Percentiles rank a stretch among this genome's conserved stretches.
phyloP scores from a whole-genome alignment of 495 filamentous ascomycete genomes.

The Massariosphaeria phaeospora region DNA sequence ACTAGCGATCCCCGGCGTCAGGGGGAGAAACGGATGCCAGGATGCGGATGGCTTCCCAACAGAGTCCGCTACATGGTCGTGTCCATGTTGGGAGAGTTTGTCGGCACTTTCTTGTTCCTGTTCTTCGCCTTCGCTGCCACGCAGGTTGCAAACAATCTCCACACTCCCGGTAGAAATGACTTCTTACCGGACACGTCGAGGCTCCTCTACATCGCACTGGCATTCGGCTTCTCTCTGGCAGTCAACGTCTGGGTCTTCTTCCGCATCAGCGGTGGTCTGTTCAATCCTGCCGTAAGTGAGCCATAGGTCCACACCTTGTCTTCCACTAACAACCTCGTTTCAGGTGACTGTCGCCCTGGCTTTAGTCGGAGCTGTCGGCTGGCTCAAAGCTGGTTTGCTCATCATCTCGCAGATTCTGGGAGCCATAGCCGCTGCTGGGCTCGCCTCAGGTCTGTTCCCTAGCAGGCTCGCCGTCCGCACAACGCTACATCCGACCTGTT shows the following conservation, averaged over 20 bases:
- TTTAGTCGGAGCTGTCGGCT: slow-evolving; percentile 53
- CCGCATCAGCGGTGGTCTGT: slow-evolving; percentile 70
- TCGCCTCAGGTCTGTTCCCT: slow-evolving; percentile 60
- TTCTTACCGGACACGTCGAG: slow-evolving; percentile 23
- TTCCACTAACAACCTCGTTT: slow-evolving; percentile 5
- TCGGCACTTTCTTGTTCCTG: slow-evolving; percentile 78
- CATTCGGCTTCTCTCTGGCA: slow-evolving; percentile 69
- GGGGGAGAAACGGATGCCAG: slow-evolving; percentile 21
- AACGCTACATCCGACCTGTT: slow-evolving; percentile 52
- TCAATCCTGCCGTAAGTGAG: slow-evolving; percentile 66
- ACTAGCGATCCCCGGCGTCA: slow-evolving; percentile 26
- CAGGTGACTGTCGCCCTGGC: slow-evolving; percentile 57
- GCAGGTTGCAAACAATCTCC: slow-evolving; percentile 62
- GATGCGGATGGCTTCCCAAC: slow-evolving; percentile 33
- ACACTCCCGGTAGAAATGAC: slow-evolving; percentile 9
- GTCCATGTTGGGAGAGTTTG: slow-evolving; percentile 63
- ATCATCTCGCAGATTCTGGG: slow-evolving; percentile 54
- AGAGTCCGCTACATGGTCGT: slow-evolving; percentile 49
- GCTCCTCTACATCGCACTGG: slow-evolving; percentile 65
- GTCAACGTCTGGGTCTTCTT: slow-evolving; percentile 87
- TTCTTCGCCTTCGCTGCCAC: slow-evolving; percentile 77
- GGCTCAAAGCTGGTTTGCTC: slow-evolving; percentile 48
- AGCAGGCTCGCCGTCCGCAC: slow-evolving; percentile 58
- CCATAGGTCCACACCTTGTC: not conserved
- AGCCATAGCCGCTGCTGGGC: slow-evolving; percentile 56